Evolutionary conservation across 331 rosid species (phyloP), one percentile per base, ranked within the genome.

Genomic region (Stylosanthes scabra): DNA sequence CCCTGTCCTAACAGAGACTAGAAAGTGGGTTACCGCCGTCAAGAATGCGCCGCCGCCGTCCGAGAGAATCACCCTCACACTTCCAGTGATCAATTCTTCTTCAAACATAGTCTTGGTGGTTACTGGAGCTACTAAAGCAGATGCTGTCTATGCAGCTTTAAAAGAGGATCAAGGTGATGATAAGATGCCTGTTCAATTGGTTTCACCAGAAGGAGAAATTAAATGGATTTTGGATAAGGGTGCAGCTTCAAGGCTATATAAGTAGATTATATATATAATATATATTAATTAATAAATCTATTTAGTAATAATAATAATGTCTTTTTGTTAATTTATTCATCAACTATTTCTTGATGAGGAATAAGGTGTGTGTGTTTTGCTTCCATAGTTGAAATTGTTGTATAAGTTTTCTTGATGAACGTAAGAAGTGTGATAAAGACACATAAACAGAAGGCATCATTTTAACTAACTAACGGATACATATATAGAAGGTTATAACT

Each of bases 141-240:
- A 78, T 63, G 90, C 83, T 2, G 93, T 93, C 51, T 78, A 86
- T 60, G 68, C 78, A 31, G 91, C 93, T 8, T 65, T 90, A 52
- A 85, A 85, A 74, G 71, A 81, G 9, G 14, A 46, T 61, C 77
- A 83, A 44, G 45, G 49, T 59, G 80, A 71, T 40, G 80, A 57
- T 2, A 77, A 72, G 3, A 80, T 93, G 70, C 98, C 97, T 46
- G 88, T 79, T 66, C 81, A 81, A 37, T 52, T 65, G 86, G 89
- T 93, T 78, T 75, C 85, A 3, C 93, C 98, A 2, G 86, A 88
- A 47, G 96, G 85, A 8, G 90, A 78, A 44, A 70, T 93, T 72
- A 86, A 83, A 45, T 93, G 98, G 98, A 90, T 87, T 80, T 77
- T 93, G 70, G 98, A 93, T 69, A 87, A 87, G 63, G 89, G 72